Evolutionary conservation across 2,329 filamentous ascomycete species (phyloP).

Genomic region (Pseudocercospora fuligena): DNA sequence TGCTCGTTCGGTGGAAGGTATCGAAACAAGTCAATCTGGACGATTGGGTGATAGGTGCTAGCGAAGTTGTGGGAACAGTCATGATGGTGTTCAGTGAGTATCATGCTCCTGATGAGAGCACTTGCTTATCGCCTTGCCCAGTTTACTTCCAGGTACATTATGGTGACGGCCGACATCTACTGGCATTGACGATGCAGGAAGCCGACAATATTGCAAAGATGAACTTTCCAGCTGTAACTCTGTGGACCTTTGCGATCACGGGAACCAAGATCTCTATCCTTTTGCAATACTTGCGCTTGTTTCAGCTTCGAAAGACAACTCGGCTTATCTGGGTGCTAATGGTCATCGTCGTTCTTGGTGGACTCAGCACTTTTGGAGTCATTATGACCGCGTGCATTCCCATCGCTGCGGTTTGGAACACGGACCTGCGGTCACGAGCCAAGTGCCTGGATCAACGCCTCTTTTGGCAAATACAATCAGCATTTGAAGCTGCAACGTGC

Average conservation of each 20-base stretch:
- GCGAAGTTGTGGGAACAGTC: constrained; percentile 15
- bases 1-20: constrained; percentile 9
- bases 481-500: constrained; percentile 13
- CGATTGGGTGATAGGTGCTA: constrained; percentile 20
- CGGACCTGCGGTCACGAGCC: background rate
- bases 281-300: constrained; percentile 19
- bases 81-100: constrained; percentile 10
- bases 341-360: constrained; percentile 11
- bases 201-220: constrained; percentile 14
- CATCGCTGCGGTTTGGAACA: constrained; percentile 15
- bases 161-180: constrained; percentile 14
- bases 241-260: constrained; percentile 14
- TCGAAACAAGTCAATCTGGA: constrained; percentile 7
- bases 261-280: constrained; percentile 18
- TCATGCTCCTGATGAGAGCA: background rate
- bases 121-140: background rate
- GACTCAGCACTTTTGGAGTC: constrained; percentile 16
- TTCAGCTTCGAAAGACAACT: constrained; percentile 1
- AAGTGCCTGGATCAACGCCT: constrained; percentile 21
- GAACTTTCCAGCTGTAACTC: constrained; percentile 13
- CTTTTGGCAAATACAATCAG: constrained; percentile 21
- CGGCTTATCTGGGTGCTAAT: constrained; percentile 17
- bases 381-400: constrained; percentile 17
- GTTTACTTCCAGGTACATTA: constrained; percentile 9
- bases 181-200: constrained; percentile 9